These are phyloP conservation scores for Fimicolochytrium jonesii DNA, from an alignment of 192 early-diverging fungal genomes.

Conservation along the genomic window DNA sequence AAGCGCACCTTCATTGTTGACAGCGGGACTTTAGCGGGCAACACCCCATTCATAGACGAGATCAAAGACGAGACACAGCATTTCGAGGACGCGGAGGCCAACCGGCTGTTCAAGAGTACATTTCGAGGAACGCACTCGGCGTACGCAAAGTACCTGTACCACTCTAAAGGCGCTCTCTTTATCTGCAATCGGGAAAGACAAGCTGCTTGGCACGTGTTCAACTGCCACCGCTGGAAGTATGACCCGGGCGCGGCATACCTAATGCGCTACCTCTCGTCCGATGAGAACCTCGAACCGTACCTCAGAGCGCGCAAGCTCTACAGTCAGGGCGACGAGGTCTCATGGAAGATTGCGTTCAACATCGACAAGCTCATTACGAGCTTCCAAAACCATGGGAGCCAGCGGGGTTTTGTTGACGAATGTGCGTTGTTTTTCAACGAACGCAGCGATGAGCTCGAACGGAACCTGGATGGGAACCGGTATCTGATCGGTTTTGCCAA, in stretches of 20 bases:
- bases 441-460: slow-evolving; percentile 3
- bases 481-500: slow-evolving; percentile 3
- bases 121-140: slow-evolving; percentile 8
- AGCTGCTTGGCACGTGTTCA: slow-evolving; percentile 5
- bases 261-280: slow-evolving; percentile 6
- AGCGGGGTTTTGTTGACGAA: not conserved
- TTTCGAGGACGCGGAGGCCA: slow-evolving; percentile 8
- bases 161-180: slow-evolving; percentile 1
- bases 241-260: slow-evolving; percentile 4
- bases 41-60: slow-evolving; percentile 3
- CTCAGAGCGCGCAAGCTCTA: slow-evolving; percentile 2
- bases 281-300: slow-evolving; percentile 5
- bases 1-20: slow-evolving; percentile 1
- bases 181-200: not conserved
- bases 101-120: not conserved
- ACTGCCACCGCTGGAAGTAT: not conserved
- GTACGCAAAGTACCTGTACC: slow-evolving; percentile 7
- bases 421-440: slow-evolving; percentile 6
- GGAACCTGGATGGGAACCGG: not conserved
- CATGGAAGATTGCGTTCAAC: not conserved
- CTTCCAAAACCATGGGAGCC: not conserved
- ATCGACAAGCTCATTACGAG: not conserved
- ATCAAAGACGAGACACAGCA: slow-evolving; percentile 3
- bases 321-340: not conserved
- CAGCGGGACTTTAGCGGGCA: not conserved